A percentile compares a stretch with the other conserved stretches of the same genome.
Evolutionary conservation across 352 stramenopile genomes (phyloP).

Genomic region (Phytophthora capsici): DNA sequence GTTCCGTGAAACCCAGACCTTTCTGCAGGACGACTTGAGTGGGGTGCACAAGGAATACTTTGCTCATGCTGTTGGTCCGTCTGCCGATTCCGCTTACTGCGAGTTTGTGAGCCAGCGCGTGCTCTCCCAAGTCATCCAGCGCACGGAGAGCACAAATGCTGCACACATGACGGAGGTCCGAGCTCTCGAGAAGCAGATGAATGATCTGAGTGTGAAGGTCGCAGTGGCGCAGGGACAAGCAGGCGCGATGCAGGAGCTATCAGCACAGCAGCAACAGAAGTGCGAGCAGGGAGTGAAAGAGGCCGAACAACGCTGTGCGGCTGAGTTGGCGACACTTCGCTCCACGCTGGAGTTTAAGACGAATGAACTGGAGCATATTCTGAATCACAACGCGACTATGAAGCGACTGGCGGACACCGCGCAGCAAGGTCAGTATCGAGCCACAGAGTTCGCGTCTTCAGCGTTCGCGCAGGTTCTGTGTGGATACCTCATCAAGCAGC

Average conservation of each 20-base stretch:
- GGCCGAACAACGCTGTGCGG: conserved; percentile 73
- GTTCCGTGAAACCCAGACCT: conserved; percentile 72
- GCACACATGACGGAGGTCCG: conserved; percentile 82
- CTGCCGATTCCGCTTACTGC: conserved; percentile 82
- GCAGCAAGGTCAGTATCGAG: conserved; percentile 85
- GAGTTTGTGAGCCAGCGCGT: conserved; percentile 85
- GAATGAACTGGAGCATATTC: conserved; percentile 86
- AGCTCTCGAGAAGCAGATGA: conserved; percentile 81
- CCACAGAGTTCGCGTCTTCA: conserved; percentile 82
- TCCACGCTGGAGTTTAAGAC: conserved; percentile 88
- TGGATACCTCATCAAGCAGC: conserved; percentile 89
- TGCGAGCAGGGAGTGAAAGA: conserved; percentile 79
- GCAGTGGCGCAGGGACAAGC: conserved; percentile 82
- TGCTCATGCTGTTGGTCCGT: conserved; percentile 65
- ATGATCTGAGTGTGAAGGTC: conserved; percentile 84
- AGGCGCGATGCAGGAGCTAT: conserved; percentile 84
- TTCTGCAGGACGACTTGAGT: conserved; percentile 60
- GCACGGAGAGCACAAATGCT: conserved; percentile 74
- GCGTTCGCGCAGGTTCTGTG: conserved; percentile 74
- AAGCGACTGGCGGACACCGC: conserved; percentile 85
- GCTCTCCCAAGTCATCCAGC: conserved; percentile 75
- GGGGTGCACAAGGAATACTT: conserved; percentile 69
- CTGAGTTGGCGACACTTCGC: conserved; percentile 67
- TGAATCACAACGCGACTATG: conserved; percentile 90
- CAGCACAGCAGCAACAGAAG: conserved; percentile 79